phyloP scores from a whole-genome alignment of 2,329 filamentous ascomycete genomes.

The Neonectria magnoliae region DNA sequence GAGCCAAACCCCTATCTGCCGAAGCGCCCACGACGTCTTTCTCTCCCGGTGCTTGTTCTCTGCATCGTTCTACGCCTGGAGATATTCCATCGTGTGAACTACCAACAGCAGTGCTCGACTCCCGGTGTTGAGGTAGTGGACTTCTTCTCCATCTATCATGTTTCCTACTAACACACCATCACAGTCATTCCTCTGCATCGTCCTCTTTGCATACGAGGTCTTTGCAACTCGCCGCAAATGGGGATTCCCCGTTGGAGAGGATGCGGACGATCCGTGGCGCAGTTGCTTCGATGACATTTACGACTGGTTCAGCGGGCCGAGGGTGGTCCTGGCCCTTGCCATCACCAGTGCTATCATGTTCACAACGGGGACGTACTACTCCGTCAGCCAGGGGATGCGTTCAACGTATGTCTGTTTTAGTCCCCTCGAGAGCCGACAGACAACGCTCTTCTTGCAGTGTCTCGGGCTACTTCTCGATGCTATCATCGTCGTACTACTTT shows the following conservation, averaged over 20 bases:
- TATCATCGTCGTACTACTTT: constrained; percentile 57
- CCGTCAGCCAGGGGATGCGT: constrained; percentile 49
- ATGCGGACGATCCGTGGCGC: constrained; percentile 59
- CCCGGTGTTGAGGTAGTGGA: constrained; percentile 58
- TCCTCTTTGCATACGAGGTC: constrained; percentile 58
- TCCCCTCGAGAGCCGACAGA: constrained; percentile 50
- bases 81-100: constrained; percentile 56
- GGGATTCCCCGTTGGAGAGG: constrained; percentile 44
- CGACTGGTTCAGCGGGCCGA: constrained; percentile 58
- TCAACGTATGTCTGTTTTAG: constrained; percentile 64
- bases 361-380: constrained; percentile 54
- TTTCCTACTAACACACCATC: constrained; percentile 16
- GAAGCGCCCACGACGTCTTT: constrained; percentile 58
- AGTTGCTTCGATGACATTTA: constrained; percentile 59
- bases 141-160: not conserved
- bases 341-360: constrained; percentile 52
- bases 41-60: constrained; percentile 55
- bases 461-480: constrained; percentile 58
- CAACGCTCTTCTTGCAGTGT: constrained; percentile 54
- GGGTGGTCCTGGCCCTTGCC: constrained; percentile 48
- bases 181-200: constrained; percentile 58
- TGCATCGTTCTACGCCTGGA: constrained; percentile 60
- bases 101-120: constrained; percentile 61
- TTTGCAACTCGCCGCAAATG: constrained; percentile 49
- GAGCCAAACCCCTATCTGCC: constrained; percentile 50